Conservation (phyloP, 2,329 filamentous ascomycete genomes). For the Alternaria arbusti region DNA sequence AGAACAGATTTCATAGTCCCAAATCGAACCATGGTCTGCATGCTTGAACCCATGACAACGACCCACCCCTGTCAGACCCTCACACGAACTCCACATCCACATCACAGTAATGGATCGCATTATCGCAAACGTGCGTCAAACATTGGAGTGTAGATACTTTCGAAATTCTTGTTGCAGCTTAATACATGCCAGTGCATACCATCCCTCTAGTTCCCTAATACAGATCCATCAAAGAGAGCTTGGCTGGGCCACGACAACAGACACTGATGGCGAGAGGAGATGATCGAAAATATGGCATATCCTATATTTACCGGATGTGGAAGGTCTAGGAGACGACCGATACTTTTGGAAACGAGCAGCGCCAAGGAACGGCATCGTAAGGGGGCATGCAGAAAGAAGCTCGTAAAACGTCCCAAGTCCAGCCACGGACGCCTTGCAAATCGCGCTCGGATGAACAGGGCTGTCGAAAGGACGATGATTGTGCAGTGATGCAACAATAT, state of each 20-base stretch:
- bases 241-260: constrained; percentile 8
- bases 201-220: constrained; percentile 33
- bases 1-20: background rate
- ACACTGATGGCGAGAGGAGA: constrained; percentile 19
- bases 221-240: constrained; percentile 19
- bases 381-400: constrained; percentile 24
- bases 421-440: constrained; percentile 25
- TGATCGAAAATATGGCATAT: constrained; percentile 31
- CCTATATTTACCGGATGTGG: constrained; percentile 29
- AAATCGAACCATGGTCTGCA: background rate
- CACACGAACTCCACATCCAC: background rate
- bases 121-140: background rate
- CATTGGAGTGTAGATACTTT: constrained; percentile 29
- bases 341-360: constrained; percentile 43
- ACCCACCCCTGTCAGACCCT: background rate
- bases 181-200: constrained; percentile 43
- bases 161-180: constrained; percentile 39
- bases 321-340: constrained; percentile 30
- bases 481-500: constrained; percentile 28
- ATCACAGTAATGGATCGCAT: background rate
- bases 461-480: constrained; percentile 10
- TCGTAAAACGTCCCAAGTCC: constrained; percentile 22
- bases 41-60: background rate
- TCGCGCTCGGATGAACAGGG: constrained; percentile 16
- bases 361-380: constrained; percentile 24